Conservation (phyloP, 176 grass and related monocot species). For the Hyparrhenia diplandra region DNA sequence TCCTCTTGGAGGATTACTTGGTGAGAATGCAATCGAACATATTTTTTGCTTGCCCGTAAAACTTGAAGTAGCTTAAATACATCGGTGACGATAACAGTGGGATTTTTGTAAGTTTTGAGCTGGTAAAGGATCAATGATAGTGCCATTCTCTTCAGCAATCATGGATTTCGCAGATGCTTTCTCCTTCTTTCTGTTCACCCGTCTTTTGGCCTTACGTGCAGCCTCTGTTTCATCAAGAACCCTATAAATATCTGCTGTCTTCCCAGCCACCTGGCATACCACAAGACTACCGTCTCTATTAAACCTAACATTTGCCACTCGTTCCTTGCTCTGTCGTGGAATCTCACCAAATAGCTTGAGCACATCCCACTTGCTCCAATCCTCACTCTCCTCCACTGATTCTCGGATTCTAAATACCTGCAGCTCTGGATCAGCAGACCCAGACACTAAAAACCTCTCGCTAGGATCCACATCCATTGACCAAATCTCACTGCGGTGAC, state of each 20-base stretch:
- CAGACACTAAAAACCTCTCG: constrained; percentile 71
- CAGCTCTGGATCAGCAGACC: constrained; percentile 67
- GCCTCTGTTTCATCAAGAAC: constrained; percentile 79
- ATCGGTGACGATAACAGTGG: constrained; percentile 61
- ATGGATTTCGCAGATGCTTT: constrained; percentile 55
- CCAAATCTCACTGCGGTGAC: constrained; percentile 84
- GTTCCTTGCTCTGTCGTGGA: constrained; percentile 72
- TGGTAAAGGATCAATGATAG: constrained; percentile 47
- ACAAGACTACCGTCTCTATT: constrained; percentile 67
- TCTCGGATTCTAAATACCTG: constrained; percentile 67
- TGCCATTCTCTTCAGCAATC: constrained; percentile 40
- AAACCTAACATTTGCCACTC: constrained; percentile 70
- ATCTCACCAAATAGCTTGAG: constrained; percentile 94
- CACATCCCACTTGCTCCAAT: constrained; percentile 81
- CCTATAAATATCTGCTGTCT: constrained; percentile 63
- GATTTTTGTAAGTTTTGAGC: constrained; percentile 43
- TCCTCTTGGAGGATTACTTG: constrained; percentile 54
- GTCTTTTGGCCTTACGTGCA: constrained; percentile 66
- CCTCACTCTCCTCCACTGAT: constrained; percentile 40
- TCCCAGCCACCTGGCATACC: constrained; percentile 88
- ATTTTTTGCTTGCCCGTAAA: constrained; percentile 79
- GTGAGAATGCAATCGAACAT: constrained; percentile 73
- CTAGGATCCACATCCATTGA: constrained; percentile 74
- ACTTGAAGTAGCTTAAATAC: constrained; percentile 79
- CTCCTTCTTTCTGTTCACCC: constrained; percentile 82